A percentile compares a stretch with the other conserved stretches of the same genome.
Conservation (phyloP, 495 filamentous ascomycete species). For the Massariosphaeria phaeospora region DNA sequence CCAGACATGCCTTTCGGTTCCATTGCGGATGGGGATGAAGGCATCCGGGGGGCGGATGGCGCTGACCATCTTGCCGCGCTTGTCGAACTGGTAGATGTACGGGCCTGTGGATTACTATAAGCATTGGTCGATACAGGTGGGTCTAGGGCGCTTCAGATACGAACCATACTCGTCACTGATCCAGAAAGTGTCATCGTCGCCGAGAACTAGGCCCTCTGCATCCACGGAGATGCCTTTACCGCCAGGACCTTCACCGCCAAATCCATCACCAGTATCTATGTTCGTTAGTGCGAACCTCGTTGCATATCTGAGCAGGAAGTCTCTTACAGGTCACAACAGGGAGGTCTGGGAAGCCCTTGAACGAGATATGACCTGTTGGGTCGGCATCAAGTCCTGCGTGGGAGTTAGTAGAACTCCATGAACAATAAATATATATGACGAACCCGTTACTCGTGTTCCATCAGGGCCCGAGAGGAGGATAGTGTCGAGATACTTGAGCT, state of each 20-base stretch:
- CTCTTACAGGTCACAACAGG: slow-evolving; percentile 57
- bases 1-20: slow-evolving; percentile 39
- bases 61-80: slow-evolving; percentile 53
- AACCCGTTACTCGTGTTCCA: slow-evolving; percentile 62
- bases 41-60: slow-evolving; percentile 67
- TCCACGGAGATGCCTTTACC: slow-evolving; percentile 62
- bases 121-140: not conserved
- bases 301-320: not conserved
- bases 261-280: slow-evolving; percentile 61
- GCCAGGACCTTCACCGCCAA: slow-evolving; percentile 57
- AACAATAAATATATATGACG: not conserved
- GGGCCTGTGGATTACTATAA: slow-evolving; percentile 39
- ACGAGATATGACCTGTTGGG: slow-evolving; percentile 48
- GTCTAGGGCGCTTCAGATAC: not conserved
- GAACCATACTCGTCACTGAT: slow-evolving; percentile 73
- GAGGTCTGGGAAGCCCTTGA: slow-evolving; percentile 58
- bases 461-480: slow-evolving; percentile 63
- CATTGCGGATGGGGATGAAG: slow-evolving; percentile 62
- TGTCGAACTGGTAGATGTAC: slow-evolving; percentile 64
- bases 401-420: not conserved
- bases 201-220: slow-evolving; percentile 66
- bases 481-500: slow-evolving; percentile 61
- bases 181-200: slow-evolving; percentile 63
- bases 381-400: slow-evolving; percentile 56
- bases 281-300: not conserved